Percentiles rank a stretch among this genome's conserved stretches.
These are phyloP conservation scores for Solanum piurae DNA, from an alignment of 257 asterid species.

Conservation along the genomic window DNA sequence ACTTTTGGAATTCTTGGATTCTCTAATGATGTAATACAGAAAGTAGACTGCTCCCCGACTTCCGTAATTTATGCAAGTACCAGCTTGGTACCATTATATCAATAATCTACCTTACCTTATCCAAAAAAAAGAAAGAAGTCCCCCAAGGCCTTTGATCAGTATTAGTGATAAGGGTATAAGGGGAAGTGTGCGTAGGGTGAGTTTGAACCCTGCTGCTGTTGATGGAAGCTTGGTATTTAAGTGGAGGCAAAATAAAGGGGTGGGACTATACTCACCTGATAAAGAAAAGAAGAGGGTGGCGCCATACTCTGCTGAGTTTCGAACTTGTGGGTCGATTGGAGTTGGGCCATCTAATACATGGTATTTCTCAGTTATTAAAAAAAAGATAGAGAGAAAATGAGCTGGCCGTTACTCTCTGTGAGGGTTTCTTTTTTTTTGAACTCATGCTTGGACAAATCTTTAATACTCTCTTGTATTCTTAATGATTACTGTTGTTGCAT, in stretches of 20 bases:
- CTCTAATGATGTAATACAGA: background rate
- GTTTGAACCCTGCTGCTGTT: background rate
- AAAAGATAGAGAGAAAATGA: background rate
- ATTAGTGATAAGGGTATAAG: background rate
- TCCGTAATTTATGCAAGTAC: background rate
- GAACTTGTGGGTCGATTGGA: background rate
- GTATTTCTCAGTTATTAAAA: background rate
- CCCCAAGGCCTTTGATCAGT: background rate
- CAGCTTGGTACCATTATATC: background rate
- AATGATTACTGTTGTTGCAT: background rate
- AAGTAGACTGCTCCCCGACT: background rate
- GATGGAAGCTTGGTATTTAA: background rate
- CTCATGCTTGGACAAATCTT: background rate
- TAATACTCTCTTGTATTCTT: background rate
- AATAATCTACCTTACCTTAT: background rate
- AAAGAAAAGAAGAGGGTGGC: background rate
- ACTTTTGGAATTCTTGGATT: background rate
- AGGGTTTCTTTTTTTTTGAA: background rate
- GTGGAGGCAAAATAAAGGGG: background rate
- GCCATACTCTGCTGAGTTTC: background rate
- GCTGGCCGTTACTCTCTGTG: background rate
- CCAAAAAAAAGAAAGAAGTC: background rate
- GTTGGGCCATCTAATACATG: background rate
- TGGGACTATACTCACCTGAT: background rate
- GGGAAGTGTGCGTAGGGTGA: background rate